These are phyloP conservation scores for Talaromyces wortmannii DNA, from an alignment of 495 filamentous ascomycete species.

Conservation along the genomic window DNA sequence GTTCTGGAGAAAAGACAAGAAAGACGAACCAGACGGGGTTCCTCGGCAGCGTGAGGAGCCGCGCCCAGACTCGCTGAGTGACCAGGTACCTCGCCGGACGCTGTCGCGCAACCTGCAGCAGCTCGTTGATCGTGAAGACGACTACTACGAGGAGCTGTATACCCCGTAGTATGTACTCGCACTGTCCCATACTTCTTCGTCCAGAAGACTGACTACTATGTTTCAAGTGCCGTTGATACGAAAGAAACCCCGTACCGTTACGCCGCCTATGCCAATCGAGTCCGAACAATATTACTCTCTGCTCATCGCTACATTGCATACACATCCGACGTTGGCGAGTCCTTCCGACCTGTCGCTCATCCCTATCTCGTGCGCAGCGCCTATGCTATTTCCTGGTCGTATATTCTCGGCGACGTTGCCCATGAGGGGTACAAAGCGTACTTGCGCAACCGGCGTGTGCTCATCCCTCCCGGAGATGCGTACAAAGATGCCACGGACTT, in stretches of 20 bases:
- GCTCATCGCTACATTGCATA: slow-evolving; percentile 97
- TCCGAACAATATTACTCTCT: slow-evolving; percentile 82
- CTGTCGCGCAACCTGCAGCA: slow-evolving; percentile 66
- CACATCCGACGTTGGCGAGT: slow-evolving; percentile 95
- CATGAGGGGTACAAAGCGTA: slow-evolving; percentile 97
- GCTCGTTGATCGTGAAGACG: slow-evolving; percentile 69
- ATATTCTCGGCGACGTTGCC: slow-evolving; percentile 81
- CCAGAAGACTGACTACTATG: slow-evolving; percentile 6
- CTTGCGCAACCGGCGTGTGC: slow-evolving; percentile 61
- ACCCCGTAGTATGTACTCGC: slow-evolving; percentile 65
- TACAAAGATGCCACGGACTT: slow-evolving; percentile 34
- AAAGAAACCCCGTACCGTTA: slow-evolving; percentile 84
- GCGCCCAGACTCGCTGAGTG: slow-evolving; percentile 27
- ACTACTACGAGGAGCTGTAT: slow-evolving; percentile 70
- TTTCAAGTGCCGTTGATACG: slow-evolving; percentile 61
- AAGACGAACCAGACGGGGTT: slow-evolving; percentile 3
- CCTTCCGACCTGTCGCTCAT: slow-evolving; percentile 89
- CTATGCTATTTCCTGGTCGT: slow-evolving; percentile 89
- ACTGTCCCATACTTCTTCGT: slow-evolving; percentile 1
- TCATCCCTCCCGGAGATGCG: slow-evolving; percentile 29
- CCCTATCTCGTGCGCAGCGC: slow-evolving; percentile 72
- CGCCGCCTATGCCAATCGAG: slow-evolving; percentile 81
- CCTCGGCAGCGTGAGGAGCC: slow-evolving; percentile 19
- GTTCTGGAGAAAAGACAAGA: slow-evolving; percentile 22
- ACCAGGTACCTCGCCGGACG: slow-evolving; percentile 51